These are phyloP conservation scores for Pichia sp. DNA, from an alignment of 1,139 yeast genomes.

Conservation along the genomic window DNA sequence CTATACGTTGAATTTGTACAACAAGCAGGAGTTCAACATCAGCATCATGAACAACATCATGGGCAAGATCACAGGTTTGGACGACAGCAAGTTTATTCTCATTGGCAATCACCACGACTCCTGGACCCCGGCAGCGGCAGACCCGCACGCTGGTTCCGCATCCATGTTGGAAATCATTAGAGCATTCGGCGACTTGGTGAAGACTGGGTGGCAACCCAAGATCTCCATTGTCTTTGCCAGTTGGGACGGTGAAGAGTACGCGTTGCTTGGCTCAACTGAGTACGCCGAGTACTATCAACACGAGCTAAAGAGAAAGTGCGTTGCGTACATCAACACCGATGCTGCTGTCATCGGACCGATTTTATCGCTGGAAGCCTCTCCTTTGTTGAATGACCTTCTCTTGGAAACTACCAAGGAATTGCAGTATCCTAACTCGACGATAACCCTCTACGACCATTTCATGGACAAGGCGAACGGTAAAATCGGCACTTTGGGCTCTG, in stretches of 20 bases:
- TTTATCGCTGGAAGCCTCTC: slow-evolving; percentile 47
- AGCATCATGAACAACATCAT: slow-evolving; percentile 58
- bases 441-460: slow-evolving; percentile 58
- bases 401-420: slow-evolving; percentile 39
- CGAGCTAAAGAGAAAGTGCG: slow-evolving; percentile 38
- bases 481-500: slow-evolving; percentile 53
- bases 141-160: slow-evolving; percentile 67
- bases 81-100: slow-evolving; percentile 46
- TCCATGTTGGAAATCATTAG: slow-evolving; percentile 55
- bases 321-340: slow-evolving; percentile 62
- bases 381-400: slow-evolving; percentile 44
- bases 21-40: slow-evolving; percentile 52
- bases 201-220: slow-evolving; percentile 56
- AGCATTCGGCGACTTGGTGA: slow-evolving; percentile 46
- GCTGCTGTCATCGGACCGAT: slow-evolving; percentile 53
- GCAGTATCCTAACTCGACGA: slow-evolving; percentile 43
- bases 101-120: slow-evolving; percentile 72
- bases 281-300: slow-evolving; percentile 54
- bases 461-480: slow-evolving; percentile 31
- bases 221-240: slow-evolving; percentile 58
- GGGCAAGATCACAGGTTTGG: slow-evolving; percentile 51
- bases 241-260: slow-evolving; percentile 77
- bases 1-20: slow-evolving; percentile 46
- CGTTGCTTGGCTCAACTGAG: slow-evolving; percentile 63
- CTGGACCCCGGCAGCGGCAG: slow-evolving; percentile 71